Base-by-base conservation (phyloP, 2,329 filamentous ascomycete species). In the Pestalotiopsis sp. region DNA sequence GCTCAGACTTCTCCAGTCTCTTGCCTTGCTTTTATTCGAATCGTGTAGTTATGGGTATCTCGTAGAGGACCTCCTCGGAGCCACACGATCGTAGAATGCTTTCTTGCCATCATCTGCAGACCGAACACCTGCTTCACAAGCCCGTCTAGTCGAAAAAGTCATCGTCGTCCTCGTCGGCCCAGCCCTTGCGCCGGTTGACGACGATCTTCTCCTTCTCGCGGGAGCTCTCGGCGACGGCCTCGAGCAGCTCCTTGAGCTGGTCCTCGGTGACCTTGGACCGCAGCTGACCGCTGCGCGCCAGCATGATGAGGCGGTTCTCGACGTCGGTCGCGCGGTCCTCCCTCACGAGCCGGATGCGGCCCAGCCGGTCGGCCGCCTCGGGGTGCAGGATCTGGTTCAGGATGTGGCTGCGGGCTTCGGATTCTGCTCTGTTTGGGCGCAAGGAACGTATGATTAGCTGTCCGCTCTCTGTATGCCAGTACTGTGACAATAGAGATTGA, bases 271-370 rank as follows among this genome's bases (percentile, higher is more conserved):
- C 94, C 80, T 97, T 97, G 71, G 89, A 84, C 67, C 93, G 86
- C 75, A 99, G 85, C 84, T 98, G 96, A 27, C 95, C 95, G 27
- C 91, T 89, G 76, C 94, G 90, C 69, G 96, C 95, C 68, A 99
- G 88, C 90, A 92, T 94, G 80, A 99, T 95, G 68, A 99, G 88
- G 64, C 95, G 84, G 86, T 97, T 95, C 85, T 99, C 96, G 68
- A 99, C 90, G 76, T 98, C 94, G 70, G 87, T 88, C 45, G 96
- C 96, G 76, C 96, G 93, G 74, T 92, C 91, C 79, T 95, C 94
- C 83, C 98, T 98, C 78, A 99, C 96, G 70, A 99, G 90, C 41
- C 95, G 92, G 83, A 99, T 98, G 73, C 96, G 93, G 68, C 93
- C 94, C 1, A 99, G 88, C 14, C 96, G 93, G 83, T 99, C 96